Conservation (phyloP, 441 rosid species). For the Aquilaria agallochum region DNA sequence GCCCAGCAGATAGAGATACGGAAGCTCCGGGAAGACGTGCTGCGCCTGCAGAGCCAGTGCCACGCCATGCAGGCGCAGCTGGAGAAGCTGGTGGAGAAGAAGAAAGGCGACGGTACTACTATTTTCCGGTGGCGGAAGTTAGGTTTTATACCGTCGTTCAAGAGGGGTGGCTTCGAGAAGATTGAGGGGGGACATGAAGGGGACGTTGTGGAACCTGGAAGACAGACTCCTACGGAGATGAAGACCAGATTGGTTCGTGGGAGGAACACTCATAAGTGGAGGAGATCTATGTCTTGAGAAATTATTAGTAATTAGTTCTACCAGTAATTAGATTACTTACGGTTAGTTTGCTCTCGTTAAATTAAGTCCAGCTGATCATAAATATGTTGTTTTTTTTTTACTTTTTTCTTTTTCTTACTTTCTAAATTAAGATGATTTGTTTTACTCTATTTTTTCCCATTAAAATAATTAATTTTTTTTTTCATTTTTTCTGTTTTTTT, state of each 20-base stretch:
- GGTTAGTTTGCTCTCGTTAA: too few relatives aligned
- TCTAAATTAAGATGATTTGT: too few relatives aligned
- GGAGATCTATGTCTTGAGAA: conserved; percentile 56
- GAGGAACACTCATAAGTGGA: conserved; percentile 49
- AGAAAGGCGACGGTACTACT: conserved; percentile 24
- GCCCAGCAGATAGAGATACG: conserved; percentile 59
- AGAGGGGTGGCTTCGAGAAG: conserved; percentile 35
- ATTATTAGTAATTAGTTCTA: too few relatives aligned
- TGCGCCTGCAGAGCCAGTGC: conserved; percentile 54
- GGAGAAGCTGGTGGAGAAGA: conserved; percentile 55
- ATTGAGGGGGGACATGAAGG: conserved; percentile 29
- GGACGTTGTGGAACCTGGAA: conserved; percentile 25
- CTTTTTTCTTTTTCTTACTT: too few relatives aligned
- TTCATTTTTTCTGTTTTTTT: too few relatives aligned
- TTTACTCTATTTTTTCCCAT: too few relatives aligned
- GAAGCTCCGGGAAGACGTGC: conserved; percentile 61
- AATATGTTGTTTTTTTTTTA: too few relatives aligned
- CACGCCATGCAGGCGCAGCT: conserved; percentile 50
- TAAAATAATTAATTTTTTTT: too few relatives aligned
- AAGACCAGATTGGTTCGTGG: conserved; percentile 58
- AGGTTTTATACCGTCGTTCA: conserved; percentile 45
- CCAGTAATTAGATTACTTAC: too few relatives aligned
- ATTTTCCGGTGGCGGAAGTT: conserved; percentile 67
- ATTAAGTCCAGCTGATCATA: too few relatives aligned
- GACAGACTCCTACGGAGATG: conserved; percentile 55